phyloP scores from a whole-genome alignment of 1,284 basidiomycete species.

The Grifola frondosa region DNA sequence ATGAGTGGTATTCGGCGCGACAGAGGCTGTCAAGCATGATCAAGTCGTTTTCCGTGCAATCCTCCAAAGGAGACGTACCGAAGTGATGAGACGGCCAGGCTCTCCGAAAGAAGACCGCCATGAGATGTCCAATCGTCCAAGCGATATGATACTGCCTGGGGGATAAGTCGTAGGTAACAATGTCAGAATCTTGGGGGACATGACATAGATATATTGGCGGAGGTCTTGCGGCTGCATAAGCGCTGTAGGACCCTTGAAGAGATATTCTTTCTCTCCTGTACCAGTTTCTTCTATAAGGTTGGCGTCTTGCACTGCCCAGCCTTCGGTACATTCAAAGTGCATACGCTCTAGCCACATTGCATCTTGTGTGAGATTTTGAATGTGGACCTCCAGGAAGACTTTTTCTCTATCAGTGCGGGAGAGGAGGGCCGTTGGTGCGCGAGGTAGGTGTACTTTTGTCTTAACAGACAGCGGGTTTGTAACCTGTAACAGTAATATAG shows the following conservation, averaged over 20 bases:
- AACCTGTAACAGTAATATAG: constrained; percentile 11
- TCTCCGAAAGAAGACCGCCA: constrained; percentile 83
- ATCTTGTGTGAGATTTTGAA: constrained; percentile 80
- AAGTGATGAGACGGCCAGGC: constrained; percentile 79
- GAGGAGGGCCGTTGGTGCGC: constrained; percentile 69
- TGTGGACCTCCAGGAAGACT: constrained; percentile 84
- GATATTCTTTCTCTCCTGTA: constrained; percentile 30
- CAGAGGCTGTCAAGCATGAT: constrained; percentile 48
- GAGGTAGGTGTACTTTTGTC: constrained; percentile 79
- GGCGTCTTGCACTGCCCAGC: constrained; percentile 60
- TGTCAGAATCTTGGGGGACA: constrained; percentile 52
- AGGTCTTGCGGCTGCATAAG: constrained; percentile 80
- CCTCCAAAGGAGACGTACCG: constrained; percentile 36
- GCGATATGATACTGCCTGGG: constrained; percentile 70
- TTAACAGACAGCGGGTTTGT: constrained; percentile 88
- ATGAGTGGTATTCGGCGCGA: constrained; percentile 68
- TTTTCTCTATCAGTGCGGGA: constrained; percentile 66
- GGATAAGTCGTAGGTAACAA: constrained; percentile 50
- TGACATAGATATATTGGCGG: constrained; percentile 82
- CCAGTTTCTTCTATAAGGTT: constrained; percentile 37
- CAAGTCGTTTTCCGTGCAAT: background rate
- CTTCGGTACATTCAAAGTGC: constrained; percentile 70
- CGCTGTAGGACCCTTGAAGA: constrained; percentile 63
- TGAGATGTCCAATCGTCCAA: constrained; percentile 79
- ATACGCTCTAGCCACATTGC: constrained; percentile 78